Percentiles rank a stretch among this genome's conserved stretches.
Evolutionary conservation across 2,329 filamentous ascomycete species (phyloP).

Genomic region (Talaromyces pinophilus): DNA sequence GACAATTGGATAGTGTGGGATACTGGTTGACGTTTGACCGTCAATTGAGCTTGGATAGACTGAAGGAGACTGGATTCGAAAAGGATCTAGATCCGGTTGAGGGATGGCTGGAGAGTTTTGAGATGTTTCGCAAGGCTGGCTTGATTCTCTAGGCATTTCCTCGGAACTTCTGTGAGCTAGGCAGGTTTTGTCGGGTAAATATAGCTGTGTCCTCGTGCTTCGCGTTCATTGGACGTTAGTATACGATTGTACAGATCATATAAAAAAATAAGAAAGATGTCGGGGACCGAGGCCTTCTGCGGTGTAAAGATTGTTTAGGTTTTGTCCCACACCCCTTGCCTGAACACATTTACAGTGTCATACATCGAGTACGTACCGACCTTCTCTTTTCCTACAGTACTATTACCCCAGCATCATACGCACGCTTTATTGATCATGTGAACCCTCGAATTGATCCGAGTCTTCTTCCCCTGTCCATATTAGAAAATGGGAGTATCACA

Average conservation of each 20-base stretch:
- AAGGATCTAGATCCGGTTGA: slow-evolving; percentile 42
- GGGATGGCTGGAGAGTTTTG: slow-evolving; percentile 49
- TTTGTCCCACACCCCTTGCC: neutral
- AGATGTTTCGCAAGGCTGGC: slow-evolving; percentile 45
- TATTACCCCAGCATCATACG: neutral
- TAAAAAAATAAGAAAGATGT: neutral
- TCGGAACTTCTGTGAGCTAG: neutral
- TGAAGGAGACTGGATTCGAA: slow-evolving; percentile 44
- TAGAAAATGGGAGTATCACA: neutral
- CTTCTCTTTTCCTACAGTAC: neutral
- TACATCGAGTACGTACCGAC: neutral
- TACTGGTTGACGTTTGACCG: slow-evolving; percentile 53
- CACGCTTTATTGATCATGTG: neutral
- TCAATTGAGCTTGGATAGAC: slow-evolving; percentile 47
- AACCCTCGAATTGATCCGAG: neutral
- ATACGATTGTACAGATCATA: neutral
- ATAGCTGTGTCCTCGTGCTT: neutral
- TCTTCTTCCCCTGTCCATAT: neutral
- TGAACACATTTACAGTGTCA: neutral
- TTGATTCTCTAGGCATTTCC: slow-evolving; percentile 41
- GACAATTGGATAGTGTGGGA: slow-evolving; percentile 49
- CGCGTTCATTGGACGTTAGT: neutral
- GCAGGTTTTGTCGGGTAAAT: neutral
- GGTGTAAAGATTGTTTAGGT: neutral
- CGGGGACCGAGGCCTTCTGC: neutral